Conservation (phyloP, 2,329 filamentous ascomycete species). For the Nigrospora sphaerica region DNA sequence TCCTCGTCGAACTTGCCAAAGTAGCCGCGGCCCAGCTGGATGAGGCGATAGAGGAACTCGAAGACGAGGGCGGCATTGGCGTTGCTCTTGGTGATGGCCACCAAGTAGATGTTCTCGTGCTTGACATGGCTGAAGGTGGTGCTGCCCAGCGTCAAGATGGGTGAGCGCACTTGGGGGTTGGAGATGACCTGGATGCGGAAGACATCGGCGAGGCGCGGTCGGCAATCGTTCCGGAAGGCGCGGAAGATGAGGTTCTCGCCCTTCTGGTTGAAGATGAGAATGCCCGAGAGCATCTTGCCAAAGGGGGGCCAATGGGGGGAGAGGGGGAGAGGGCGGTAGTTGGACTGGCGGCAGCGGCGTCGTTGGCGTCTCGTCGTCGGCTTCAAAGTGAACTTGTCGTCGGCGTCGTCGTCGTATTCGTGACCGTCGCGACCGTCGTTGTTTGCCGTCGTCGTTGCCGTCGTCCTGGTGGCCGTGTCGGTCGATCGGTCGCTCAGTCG, state of each 20-base stretch:
- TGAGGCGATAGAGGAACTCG: conserved; percentile 91
- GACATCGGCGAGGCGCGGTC: conserved; percentile 93
- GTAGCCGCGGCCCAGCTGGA: conserved; percentile 86
- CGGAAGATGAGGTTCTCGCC: conserved; percentile 99
- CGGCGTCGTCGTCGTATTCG: no score
- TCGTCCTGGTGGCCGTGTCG: no score
- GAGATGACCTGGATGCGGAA: conserved; percentile 99
- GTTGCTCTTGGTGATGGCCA: conserved; percentile 97
- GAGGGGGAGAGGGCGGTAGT: background rate
- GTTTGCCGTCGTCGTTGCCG: no score
- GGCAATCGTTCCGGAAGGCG: conserved; percentile 96
- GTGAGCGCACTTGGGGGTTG: conserved; percentile 93
- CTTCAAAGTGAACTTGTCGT: no score
- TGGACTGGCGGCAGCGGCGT: no score
- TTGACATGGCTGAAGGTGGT: conserved; percentile 99
- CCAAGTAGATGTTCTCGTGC: conserved; percentile 97
- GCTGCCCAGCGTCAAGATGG: conserved; percentile 92
- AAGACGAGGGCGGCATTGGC: conserved; percentile 97
- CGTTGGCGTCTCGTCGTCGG: no score
- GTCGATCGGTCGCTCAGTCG: no score
- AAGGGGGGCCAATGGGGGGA: background rate
- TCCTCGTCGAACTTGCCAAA: conserved; percentile 99
- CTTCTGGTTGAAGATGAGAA: conserved; percentile 98
- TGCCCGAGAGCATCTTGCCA: conserved; percentile 77
- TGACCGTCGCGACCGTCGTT: no score